A percentile compares a stretch with the other conserved stretches of the same genome.
Evolutionary conservation across 2,329 filamentous ascomycete species (phyloP).

Genomic region (Hymenoscyphus salicellus): DNA sequence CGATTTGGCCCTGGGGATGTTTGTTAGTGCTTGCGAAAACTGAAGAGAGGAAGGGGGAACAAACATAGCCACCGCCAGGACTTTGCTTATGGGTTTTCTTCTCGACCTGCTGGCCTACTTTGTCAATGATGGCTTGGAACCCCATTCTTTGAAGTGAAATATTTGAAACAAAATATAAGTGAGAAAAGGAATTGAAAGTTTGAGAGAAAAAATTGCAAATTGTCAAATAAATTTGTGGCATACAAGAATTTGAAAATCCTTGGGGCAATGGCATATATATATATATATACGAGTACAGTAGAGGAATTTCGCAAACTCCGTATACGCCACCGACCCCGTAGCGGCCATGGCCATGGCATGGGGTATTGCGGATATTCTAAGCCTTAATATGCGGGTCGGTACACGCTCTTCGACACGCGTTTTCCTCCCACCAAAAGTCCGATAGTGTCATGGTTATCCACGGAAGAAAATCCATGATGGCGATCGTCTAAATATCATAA

Average conservation of each 20-base stretch:
- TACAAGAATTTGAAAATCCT: not conserved
- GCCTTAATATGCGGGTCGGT: not conserved
- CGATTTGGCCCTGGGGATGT: not conserved
- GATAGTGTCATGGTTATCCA: no score
- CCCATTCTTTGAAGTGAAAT: not conserved
- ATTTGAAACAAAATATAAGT: not conserved
- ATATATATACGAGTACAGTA: not conserved
- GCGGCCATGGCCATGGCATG: not conserved
- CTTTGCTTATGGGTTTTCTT: constrained; percentile 1
- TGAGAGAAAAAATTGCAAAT: not conserved
- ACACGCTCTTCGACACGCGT: not conserved
- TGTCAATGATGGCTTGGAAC: constrained; percentile 6
- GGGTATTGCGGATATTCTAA: not conserved
- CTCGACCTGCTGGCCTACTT: constrained; percentile 6
- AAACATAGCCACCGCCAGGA: not conserved
- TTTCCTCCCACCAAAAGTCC: not conserved
- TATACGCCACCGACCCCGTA: not conserved
- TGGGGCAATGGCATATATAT: not conserved
- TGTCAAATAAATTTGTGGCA: not conserved
- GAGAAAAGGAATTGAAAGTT: not conserved
- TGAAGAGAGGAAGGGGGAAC: not conserved
- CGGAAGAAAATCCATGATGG: not conserved
- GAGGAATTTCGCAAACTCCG: not conserved
- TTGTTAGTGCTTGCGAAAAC: not conserved
- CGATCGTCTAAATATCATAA: not conserved